A percentile compares a stretch with the other conserved stretches of the same genome.
phyloP scores from a whole-genome alignment of 192 early-diverging fungal genomes.

The Coemansia sp. region DNA sequence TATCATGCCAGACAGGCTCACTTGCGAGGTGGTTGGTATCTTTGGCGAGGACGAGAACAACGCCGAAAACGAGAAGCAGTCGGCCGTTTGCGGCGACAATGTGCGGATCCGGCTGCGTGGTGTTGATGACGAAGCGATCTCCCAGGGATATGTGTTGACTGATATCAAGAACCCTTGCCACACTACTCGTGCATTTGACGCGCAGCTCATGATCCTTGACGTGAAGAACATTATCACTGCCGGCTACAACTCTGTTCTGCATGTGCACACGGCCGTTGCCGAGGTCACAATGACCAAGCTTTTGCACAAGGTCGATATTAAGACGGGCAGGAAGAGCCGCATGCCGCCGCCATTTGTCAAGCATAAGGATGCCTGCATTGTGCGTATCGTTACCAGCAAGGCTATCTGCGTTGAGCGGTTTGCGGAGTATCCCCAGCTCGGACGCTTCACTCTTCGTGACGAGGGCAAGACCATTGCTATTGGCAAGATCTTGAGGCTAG shows the following conservation, averaged over 20 bases:
- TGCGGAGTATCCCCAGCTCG: slow-evolving; percentile 83
- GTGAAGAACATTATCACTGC: slow-evolving; percentile 95
- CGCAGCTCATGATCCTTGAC: slow-evolving; percentile 87
- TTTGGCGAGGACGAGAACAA: slow-evolving; percentile 64
- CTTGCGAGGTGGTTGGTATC: slow-evolving; percentile 77
- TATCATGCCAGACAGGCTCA: slow-evolving; percentile 88
- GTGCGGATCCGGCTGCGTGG: slow-evolving; percentile 85
- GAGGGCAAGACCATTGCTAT: slow-evolving; percentile 88
- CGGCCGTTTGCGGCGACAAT: slow-evolving; percentile 88
- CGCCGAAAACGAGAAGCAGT: slow-evolving; percentile 67
- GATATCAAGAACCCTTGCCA: slow-evolving; percentile 75
- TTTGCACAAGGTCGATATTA: slow-evolving; percentile 84
- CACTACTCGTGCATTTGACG: slow-evolving; percentile 76
- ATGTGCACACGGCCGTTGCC: slow-evolving; percentile 85
- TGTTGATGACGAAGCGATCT: slow-evolving; percentile 91
- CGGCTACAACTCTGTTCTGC: slow-evolving; percentile 91
- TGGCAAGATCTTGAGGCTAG: slow-evolving; percentile 88
- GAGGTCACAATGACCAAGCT: slow-evolving; percentile 82
- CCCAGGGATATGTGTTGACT: slow-evolving; percentile 87
- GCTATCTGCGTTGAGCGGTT: slow-evolving; percentile 87
- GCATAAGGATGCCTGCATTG: slow-evolving; percentile 88
- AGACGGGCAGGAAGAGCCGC: slow-evolving; percentile 86
- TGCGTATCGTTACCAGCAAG: slow-evolving; percentile 72
- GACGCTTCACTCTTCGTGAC: slow-evolving; percentile 97
- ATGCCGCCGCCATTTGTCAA: slow-evolving; percentile 90